phyloP scores from a whole-genome alignment of 2,329 filamentous ascomycete genomes.

The Colletotrichum kahawae region DNA sequence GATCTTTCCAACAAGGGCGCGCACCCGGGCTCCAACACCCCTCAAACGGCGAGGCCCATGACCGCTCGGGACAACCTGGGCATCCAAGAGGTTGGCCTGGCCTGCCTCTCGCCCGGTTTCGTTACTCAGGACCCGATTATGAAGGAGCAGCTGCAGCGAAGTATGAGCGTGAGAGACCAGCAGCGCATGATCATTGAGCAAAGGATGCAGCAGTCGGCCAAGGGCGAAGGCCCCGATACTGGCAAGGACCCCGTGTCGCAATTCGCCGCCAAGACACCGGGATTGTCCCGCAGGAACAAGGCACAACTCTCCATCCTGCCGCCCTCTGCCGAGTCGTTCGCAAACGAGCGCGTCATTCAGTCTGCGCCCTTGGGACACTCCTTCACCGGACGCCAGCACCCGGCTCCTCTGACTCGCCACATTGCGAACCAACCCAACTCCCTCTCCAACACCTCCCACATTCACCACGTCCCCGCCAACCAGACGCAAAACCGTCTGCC shows the following conservation, averaged over 20 bases:
- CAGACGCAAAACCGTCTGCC: constrained; percentile 93
- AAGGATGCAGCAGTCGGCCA: constrained; percentile 83
- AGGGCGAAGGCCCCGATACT: constrained; percentile 68
- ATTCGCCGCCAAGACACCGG: constrained; percentile 73
- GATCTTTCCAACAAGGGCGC: constrained; percentile 72
- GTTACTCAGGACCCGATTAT: constrained; percentile 95
- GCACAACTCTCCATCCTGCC: constrained; percentile 94
- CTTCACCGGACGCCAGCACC: constrained; percentile 88
- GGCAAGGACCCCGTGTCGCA: constrained; percentile 52
- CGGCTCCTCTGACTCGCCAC: constrained; percentile 77
- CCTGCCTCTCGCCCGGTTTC: constrained; percentile 94
- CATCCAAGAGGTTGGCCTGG: constrained; percentile 92
- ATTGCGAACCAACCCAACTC: constrained; percentile 82
- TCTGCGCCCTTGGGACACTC: constrained; percentile 94
- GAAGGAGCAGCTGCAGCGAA: constrained; percentile 93
- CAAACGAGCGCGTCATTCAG: constrained; percentile 93
- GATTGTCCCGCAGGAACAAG: constrained; percentile 75
- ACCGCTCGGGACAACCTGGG: constrained; percentile 80
- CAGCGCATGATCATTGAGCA: constrained; percentile 95
- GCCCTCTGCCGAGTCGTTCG: constrained; percentile 89
- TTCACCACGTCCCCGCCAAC: constrained; percentile 85
- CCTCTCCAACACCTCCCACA: constrained; percentile 83
- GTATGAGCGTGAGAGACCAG: constrained; percentile 90
- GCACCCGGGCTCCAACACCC: constrained; percentile 54
- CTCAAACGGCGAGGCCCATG: constrained; percentile 72